These are phyloP conservation scores for Oryza glaberrima DNA, from an alignment of 176 grass and related monocot genomes.

Conservation along the genomic window DNA sequence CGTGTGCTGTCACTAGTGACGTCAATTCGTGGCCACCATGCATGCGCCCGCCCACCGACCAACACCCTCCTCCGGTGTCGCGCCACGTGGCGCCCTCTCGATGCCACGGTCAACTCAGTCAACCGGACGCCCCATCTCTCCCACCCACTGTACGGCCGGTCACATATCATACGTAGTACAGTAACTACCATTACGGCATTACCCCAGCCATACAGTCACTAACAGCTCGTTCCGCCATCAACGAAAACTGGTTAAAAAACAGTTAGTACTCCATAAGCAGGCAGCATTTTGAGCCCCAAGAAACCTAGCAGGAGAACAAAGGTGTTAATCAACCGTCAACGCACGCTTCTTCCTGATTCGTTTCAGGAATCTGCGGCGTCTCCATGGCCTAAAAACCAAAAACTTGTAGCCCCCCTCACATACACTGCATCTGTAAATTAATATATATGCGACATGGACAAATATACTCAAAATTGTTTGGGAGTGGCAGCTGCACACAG, in stretches of 20 bases:
- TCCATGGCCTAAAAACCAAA: not conserved
- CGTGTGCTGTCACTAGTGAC: not conserved
- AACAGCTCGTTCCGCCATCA: too few species aligned
- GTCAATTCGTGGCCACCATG: not conserved
- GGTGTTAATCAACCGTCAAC: constrained; percentile 20
- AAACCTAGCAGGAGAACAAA: not conserved
- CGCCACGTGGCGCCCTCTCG: not conserved
- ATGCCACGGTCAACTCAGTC: not conserved
- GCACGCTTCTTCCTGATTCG: not conserved
- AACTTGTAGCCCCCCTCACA: not conserved
- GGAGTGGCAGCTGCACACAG: too few species aligned
- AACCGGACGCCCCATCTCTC: not conserved
- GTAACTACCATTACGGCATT: too few species aligned
- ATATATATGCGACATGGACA: not conserved
- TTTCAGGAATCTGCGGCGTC: not conserved
- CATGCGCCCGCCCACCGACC: not conserved
- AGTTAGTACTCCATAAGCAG: not conserved
- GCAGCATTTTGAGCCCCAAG: not conserved
- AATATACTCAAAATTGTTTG: not conserved
- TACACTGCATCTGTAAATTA: not conserved
- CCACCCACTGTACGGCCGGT: not conserved
- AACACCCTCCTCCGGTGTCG: not conserved
- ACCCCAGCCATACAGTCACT: too few species aligned
- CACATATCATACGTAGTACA: not conserved
- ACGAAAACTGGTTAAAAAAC: too few species aligned